A percentile compares a stretch with the other conserved stretches of the same genome.
phyloP scores from a whole-genome alignment of 768 basidiomycete species.

The Thelephora aurantiotincta region DNA sequence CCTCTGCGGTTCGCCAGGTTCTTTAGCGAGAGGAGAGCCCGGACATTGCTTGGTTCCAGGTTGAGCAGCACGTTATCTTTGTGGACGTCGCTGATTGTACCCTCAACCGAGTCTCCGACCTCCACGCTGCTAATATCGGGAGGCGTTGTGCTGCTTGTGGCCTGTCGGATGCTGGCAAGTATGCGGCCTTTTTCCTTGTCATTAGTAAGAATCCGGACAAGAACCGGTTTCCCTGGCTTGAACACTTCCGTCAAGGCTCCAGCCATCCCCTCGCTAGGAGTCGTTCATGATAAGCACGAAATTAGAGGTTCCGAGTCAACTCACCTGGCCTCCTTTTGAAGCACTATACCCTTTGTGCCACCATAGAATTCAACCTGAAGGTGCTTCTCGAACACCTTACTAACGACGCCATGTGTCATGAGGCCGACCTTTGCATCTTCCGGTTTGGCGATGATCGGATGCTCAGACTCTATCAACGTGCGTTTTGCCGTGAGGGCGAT shows the following conservation, averaged over 20 bases:
- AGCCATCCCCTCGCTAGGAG: constrained; percentile 47
- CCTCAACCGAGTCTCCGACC: constrained; percentile 62
- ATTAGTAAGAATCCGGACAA: constrained; percentile 63
- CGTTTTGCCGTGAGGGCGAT: constrained; percentile 87
- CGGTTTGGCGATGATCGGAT: constrained; percentile 51
- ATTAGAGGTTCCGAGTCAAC: constrained; percentile 6
- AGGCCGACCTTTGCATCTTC: constrained; percentile 59
- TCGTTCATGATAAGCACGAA: background rate
- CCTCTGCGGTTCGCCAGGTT: constrained; percentile 73
- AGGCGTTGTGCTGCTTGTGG: constrained; percentile 33
- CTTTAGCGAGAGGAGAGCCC: constrained; percentile 76
- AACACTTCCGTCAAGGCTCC: constrained; percentile 49
- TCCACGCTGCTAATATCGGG: constrained; percentile 61
- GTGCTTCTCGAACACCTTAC: constrained; percentile 68
- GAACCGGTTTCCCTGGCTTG: constrained; percentile 68
- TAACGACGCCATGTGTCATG: constrained; percentile 71
- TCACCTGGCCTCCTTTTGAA: constrained; percentile 71
- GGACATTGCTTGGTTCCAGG: constrained; percentile 53
- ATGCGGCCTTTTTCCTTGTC: constrained; percentile 49
- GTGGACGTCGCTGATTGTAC: constrained; percentile 67
- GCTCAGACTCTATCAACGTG: constrained; percentile 65
- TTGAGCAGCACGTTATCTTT: constrained; percentile 70
- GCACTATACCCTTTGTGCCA: constrained; percentile 70
- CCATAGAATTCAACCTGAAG: constrained; percentile 87
- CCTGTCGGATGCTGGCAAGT: constrained; percentile 79